A percentile compares a stretch with the other conserved stretches of the same genome.
Conservation (phyloP, 2,329 filamentous ascomycete genomes). For the Penicillium concentricum region DNA sequence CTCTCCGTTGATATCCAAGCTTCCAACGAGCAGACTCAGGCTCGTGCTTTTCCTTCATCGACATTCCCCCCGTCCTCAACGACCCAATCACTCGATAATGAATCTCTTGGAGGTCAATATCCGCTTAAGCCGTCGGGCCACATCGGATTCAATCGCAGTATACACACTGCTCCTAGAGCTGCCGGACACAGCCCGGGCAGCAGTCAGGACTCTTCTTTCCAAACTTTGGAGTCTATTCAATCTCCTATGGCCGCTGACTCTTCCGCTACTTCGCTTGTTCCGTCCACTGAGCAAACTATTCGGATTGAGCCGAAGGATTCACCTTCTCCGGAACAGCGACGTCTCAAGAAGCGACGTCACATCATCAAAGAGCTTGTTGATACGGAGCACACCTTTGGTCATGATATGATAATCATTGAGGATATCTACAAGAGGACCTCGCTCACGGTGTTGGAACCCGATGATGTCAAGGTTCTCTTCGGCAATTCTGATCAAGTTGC, state of each 20-base stretch:
- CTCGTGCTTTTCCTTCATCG: neutral
- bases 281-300: constrained; percentile 30
- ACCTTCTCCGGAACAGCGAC: constrained; percentile 44
- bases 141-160: neutral
- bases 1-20: constrained; percentile 45
- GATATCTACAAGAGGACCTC: constrained; percentile 97
- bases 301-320: constrained; percentile 24
- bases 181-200: constrained; percentile 29
- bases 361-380: constrained; percentile 90
- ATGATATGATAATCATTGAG: constrained; percentile 95
- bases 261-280: constrained; percentile 39
- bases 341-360: constrained; percentile 76
- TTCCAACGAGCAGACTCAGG: constrained; percentile 3
- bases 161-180: constrained; percentile 15
- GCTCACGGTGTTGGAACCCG: constrained; percentile 72
- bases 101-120: neutral
- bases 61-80: neutral
- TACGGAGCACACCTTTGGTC: constrained; percentile 85
- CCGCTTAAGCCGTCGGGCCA: neutral
- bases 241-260: constrained; percentile 36
- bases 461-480: constrained; percentile 88
- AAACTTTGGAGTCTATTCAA: constrained; percentile 26
- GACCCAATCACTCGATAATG: neutral
- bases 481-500: constrained; percentile 91
- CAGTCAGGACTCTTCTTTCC: constrained; percentile 41